A percentile compares a stretch with the other conserved stretches of the same genome.
phyloP scores from a whole-genome alignment of 257 asterid species.

The Ilex aquifolium region DNA sequence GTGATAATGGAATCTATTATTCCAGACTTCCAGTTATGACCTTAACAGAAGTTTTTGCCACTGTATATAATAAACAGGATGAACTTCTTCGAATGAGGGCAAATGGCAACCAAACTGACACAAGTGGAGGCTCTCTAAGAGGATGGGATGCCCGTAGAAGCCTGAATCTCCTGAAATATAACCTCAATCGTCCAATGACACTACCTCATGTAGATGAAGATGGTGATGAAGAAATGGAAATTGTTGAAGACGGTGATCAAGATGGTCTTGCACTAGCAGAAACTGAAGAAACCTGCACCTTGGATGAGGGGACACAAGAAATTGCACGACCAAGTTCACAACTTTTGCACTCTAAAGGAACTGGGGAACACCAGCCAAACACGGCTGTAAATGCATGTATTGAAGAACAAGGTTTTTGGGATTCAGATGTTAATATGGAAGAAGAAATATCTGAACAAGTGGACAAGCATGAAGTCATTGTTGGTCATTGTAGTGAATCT shows the following conservation, averaged over 20 bases:
- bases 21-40: too few species aligned
- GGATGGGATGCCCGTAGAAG: slow-evolving; percentile 96
- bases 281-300: not conserved
- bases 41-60: too few species aligned
- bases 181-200: slow-evolving; percentile 81
- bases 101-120: slow-evolving; percentile 46
- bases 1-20: too few species aligned
- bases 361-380: slow-evolving; percentile 6
- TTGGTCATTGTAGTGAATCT: slow-evolving; percentile 6
- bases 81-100: slow-evolving; percentile 74
- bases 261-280: slow-evolving; percentile 11
- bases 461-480: slow-evolving; percentile 26
- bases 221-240: slow-evolving; percentile 96
- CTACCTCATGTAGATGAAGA: slow-evolving; percentile 64
- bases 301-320: slow-evolving; percentile 12
- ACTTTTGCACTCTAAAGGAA: slow-evolving; percentile 10
- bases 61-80: slow-evolving; percentile 29
- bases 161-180: slow-evolving; percentile 76
- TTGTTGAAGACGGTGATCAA: slow-evolving; percentile 44
- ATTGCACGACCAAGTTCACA: not conserved
- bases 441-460: slow-evolving; percentile 47
- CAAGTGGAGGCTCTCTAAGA: slow-evolving; percentile 52
- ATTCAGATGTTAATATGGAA: slow-evolving; percentile 71
- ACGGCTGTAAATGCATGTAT: slow-evolving; percentile 4
- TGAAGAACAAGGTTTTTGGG: slow-evolving; percentile 32